Evolutionary conservation across 2,329 filamentous ascomycete species (phyloP).

Genomic region (Phyllosticta capitalensis): DNA sequence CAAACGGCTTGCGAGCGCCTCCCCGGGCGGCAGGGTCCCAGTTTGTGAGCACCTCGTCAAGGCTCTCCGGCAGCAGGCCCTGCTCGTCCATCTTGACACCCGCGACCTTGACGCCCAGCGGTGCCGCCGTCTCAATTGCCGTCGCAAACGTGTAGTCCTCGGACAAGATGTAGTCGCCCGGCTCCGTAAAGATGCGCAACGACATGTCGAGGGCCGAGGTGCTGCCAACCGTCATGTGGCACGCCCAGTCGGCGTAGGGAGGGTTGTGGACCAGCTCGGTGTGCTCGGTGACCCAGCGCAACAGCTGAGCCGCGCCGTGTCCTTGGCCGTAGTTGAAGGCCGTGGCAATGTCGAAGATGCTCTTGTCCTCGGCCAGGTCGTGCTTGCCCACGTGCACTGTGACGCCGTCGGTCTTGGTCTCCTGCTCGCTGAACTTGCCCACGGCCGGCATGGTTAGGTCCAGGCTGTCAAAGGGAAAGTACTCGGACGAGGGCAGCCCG

Average conservation of each 20-base stretch:
- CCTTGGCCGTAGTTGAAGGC: conserved; percentile 91
- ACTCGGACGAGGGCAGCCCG: conserved; percentile 76
- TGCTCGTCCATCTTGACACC: conserved; percentile 57
- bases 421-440: conserved; percentile 61
- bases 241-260: conserved; percentile 84
- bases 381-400: conserved; percentile 68
- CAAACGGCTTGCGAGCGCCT: conserved; percentile 53
- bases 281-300: conserved; percentile 89
- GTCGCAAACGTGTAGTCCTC: conserved; percentile 90
- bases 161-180: conserved; percentile 69
- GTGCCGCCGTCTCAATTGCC: conserved; percentile 55
- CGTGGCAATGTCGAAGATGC: conserved; percentile 67
- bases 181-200: conserved; percentile 68
- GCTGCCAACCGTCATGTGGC: conserved; percentile 73
- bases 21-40: conserved; percentile 48
- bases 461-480: conserved; percentile 84
- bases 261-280: conserved; percentile 83
- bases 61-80: conserved; percentile 51
- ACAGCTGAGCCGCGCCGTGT: conserved; percentile 72
- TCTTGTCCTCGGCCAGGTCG: conserved; percentile 59
- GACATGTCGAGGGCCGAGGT: conserved; percentile 79
- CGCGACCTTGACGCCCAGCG: conserved; percentile 52
- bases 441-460: conserved; percentile 61
- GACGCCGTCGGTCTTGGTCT: conserved; percentile 41
- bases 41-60: conserved; percentile 54